Base-by-base conservation (phyloP, 2,329 filamentous ascomycete species). In the Aspergillus unguis region DNA sequence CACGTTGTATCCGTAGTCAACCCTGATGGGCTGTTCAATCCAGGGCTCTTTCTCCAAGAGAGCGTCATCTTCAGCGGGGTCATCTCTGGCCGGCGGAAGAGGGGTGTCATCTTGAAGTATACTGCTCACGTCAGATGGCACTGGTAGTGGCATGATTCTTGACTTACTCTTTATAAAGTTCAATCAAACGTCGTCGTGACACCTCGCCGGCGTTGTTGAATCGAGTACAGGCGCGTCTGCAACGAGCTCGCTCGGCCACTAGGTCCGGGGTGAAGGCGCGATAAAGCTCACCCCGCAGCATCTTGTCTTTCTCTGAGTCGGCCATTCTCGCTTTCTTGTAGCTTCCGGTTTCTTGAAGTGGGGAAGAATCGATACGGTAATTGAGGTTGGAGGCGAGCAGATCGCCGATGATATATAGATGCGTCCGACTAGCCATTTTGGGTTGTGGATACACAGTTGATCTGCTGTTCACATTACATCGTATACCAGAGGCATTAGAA, bases 1-100 rank as follows among this genome's bases (percentile, higher is more conserved):
- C 42, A 92, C 75, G 57, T 94, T 91, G 62, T 79, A 85, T 3
- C 90, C 90, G 62, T 94, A 92, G 71, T 95, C 90, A 55, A 87
- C 80, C 42, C 78, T 81, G 48, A 94, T 76, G 0, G 88, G 89
- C 0, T 79, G 72, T 55, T 88, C 85, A 25, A 92, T 77, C 80
- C 83, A 90, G 0, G 88, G 83, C 27, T 86, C 78, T 32, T 85
- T 75, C 25, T 77, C 75, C 32, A 94, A 80, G 1, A 85, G 74
- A 17, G 73, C 77, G 7, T 86, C 85, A 57, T 94, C 88, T 58
- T 83, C 84, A 50, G 82, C 82, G 2, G 78, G 72, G 8, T 80
- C 83, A 2, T 78, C 63, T 5, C 78, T 78, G 11, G 66, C 73
- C 0, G 84, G 79, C 25, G 88, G 88, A 0, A 92, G 72, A 35